phyloP scores from a whole-genome alignment of 768 basidiomycete genomes.

The Chalciporus pseudorubinellus region DNA sequence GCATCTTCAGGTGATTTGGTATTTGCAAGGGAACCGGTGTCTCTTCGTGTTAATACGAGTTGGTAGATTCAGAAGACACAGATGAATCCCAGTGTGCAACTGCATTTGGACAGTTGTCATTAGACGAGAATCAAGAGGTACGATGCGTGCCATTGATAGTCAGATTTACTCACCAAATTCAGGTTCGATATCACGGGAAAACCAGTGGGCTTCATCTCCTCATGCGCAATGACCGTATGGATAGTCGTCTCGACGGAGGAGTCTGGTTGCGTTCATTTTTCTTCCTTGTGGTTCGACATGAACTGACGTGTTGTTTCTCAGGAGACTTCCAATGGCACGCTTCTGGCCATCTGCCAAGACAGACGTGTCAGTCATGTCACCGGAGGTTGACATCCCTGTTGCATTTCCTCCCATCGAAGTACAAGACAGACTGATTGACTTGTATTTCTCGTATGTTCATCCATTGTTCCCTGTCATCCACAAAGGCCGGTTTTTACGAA shows the following conservation, averaged over 20 bases:
- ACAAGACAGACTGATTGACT: conserved; percentile 65
- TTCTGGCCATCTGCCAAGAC: conserved; percentile 65
- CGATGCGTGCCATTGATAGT: not conserved
- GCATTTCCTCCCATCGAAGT: conserved; percentile 57
- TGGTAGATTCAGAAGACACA: conserved; percentile 35
- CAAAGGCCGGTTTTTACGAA: conserved; percentile 63
- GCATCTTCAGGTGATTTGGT: conserved; percentile 28
- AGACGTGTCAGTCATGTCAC: conserved; percentile 34
- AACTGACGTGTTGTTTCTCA: conserved; percentile 28
- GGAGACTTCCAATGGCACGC: conserved; percentile 72
- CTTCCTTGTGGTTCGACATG: conserved; percentile 7
- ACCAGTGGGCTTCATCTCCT: conserved; percentile 74
- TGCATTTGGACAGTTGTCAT: conserved; percentile 65
- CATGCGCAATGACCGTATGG: conserved; percentile 61
- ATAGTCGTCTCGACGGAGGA: conserved; percentile 66
- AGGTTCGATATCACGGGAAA: conserved; percentile 85
- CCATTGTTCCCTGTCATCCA: conserved; percentile 82
- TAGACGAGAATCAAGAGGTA: conserved; percentile 77
- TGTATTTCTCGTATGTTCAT: conserved; percentile 84
- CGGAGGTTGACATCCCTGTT: conserved; percentile 44
- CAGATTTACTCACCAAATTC: conserved; percentile 14
- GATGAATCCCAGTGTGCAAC: conserved; percentile 47
- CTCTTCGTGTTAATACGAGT: conserved; percentile 18
- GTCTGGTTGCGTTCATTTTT: conserved; percentile 49
- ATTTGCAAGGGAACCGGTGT: not conserved